A percentile compares a stretch with the other conserved stretches of the same genome.
These are phyloP conservation scores for Diophrys appendiculata DNA, from an alignment of 73 alveolate species.

Conservation along the genomic window DNA sequence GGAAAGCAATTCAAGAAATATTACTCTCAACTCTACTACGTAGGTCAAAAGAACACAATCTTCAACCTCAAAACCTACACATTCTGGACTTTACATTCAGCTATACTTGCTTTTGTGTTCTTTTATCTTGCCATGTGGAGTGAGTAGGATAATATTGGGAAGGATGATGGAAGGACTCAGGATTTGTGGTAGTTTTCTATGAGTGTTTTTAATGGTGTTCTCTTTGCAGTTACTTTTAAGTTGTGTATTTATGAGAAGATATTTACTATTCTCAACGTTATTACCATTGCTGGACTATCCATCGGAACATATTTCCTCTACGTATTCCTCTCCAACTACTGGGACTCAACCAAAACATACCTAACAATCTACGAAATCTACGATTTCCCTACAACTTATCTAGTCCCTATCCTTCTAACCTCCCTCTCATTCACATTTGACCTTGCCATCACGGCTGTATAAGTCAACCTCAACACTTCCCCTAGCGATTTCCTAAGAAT, in stretches of 20 bases:
- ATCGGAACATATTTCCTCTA: conserved; percentile 56
- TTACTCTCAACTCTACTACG: conserved; percentile 64
- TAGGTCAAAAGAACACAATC: conserved; percentile 64
- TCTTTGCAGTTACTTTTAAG: conserved; percentile 19
- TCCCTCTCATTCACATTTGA: no score
- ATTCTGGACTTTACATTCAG: conserved; percentile 34
- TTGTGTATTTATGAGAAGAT: conserved; percentile 50
- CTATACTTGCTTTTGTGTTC: neutral
- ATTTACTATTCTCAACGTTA: conserved; percentile 48
- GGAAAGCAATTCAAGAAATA: conserved; percentile 38
- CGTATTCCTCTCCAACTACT: conserved; percentile 47
- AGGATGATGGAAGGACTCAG: neutral
- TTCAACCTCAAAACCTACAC: conserved; percentile 67
- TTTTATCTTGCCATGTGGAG: neutral
- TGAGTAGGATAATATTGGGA: neutral
- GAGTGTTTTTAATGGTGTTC: neutral
- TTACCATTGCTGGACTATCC: conserved; percentile 39
- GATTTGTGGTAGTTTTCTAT: neutral
- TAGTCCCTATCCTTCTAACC: no score
- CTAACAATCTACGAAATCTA: no score
- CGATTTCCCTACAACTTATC: no score
- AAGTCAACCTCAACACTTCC: no score
- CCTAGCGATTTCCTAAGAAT: conserved; percentile 44
- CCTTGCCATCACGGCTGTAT: no score
- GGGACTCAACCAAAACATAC: conserved; percentile 4